Conservation (phyloP, 2,329 filamentous ascomycete species). For the Trichoderma aggressivum region DNA sequence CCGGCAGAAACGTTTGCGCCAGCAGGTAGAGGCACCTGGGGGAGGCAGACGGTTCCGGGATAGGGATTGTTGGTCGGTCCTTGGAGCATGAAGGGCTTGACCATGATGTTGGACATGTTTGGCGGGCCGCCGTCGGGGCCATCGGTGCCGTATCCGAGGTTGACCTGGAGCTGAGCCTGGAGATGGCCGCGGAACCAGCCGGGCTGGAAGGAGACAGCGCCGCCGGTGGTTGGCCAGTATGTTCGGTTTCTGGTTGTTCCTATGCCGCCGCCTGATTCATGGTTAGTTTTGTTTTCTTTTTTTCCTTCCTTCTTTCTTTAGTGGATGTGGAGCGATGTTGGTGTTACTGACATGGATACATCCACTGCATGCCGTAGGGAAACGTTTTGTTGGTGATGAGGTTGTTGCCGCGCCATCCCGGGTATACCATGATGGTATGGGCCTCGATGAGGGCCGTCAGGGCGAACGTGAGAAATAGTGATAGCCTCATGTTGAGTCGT, state of each 20-base stretch:
- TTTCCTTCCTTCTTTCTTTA: too few relatives aligned
- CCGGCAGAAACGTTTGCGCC: conserved; percentile 70
- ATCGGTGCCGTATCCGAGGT: conserved; percentile 77
- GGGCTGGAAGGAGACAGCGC: conserved; percentile 85
- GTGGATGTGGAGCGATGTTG: not conserved
- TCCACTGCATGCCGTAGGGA: conserved; percentile 93
- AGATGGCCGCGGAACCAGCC: conserved; percentile 93
- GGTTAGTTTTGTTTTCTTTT: not conserved
- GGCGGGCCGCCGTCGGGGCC: conserved; percentile 61
- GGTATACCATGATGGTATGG: conserved; percentile 85
- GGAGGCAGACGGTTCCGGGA: conserved; percentile 82
- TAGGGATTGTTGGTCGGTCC: conserved; percentile 83
- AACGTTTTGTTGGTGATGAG: conserved; percentile 73
- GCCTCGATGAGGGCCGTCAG: conserved; percentile 53
- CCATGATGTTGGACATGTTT: conserved; percentile 86
- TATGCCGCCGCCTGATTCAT: conserved; percentile 73
- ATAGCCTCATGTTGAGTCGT: conserved; percentile 44
- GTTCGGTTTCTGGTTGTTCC: conserved; percentile 76
- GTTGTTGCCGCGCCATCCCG: conserved; percentile 83
- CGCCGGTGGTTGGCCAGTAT: conserved; percentile 84
- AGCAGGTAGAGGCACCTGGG: conserved; percentile 78
- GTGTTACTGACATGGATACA: conserved; percentile 76
- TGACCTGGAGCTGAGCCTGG: conserved; percentile 82
- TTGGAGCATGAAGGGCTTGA: conserved; percentile 75
- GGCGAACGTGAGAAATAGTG: conserved; percentile 41